phyloP scores from a whole-genome alignment of 176 grass and related monocot species.

The Triticum turgidum region DNA sequence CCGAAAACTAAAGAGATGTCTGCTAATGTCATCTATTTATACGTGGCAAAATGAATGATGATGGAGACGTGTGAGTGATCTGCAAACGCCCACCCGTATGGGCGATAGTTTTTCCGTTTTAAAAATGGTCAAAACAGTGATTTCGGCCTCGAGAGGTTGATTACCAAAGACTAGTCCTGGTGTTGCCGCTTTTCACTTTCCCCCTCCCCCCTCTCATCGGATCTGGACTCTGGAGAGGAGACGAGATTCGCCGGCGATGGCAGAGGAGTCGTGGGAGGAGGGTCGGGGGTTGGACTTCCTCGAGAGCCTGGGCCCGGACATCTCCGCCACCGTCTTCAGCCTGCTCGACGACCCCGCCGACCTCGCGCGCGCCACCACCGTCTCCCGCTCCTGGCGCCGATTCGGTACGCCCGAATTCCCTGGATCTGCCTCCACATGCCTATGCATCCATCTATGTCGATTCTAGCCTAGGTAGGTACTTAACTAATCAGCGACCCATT shows the following conservation, averaged over 20 bases:
- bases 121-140: too few relatives aligned
- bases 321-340: conserved; percentile 43
- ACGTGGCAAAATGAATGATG: too few relatives aligned
- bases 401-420: conserved; percentile 31
- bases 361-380: conserved; percentile 51
- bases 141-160: too few relatives aligned
- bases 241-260: neutral
- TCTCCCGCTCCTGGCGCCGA: conserved; percentile 66
- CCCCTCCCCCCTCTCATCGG: too few relatives aligned
- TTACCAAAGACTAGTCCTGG: too few relatives aligned
- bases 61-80: too few relatives aligned
- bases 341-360: conserved; percentile 48
- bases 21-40: too few relatives aligned
- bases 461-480: neutral
- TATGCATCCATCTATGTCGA: neutral
- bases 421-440: neutral
- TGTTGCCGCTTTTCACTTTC: too few relatives aligned
- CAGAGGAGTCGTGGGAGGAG: neutral
- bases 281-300: conserved; percentile 44
- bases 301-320: conserved; percentile 38
- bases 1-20: too few relatives aligned
- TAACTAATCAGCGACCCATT: neutral
- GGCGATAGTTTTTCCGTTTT: too few relatives aligned
- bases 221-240: neutral
- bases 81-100: too few relatives aligned